phyloP scores from a whole-genome alignment of 306 rosid species.

The Lathyrus aphaca region DNA sequence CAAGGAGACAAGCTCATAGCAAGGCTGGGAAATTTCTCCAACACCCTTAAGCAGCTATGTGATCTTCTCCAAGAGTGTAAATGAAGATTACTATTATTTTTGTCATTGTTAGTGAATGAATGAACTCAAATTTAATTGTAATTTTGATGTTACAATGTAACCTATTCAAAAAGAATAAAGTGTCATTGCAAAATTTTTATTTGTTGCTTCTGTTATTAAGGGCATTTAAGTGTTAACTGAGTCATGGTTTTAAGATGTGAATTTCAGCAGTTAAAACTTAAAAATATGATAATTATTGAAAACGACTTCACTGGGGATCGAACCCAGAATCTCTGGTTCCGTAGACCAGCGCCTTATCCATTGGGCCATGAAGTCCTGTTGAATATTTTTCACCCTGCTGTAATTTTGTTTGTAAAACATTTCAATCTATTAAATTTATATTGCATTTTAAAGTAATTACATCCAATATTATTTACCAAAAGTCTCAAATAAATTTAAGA shows the following conservation, averaged over 20 bases:
- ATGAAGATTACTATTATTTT: conserved; percentile 12
- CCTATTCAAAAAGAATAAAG: not conserved
- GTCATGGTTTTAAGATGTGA: no score
- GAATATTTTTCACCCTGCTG: not conserved
- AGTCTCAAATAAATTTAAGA: no score
- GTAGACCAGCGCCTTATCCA: conserved; percentile 99
- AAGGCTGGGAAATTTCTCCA: conserved; percentile 46
- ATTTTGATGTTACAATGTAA: not conserved
- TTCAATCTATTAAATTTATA: not conserved
- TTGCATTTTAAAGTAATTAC: no score
- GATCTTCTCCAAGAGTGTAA: conserved; percentile 48
- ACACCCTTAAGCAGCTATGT: conserved; percentile 46
- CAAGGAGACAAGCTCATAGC: conserved; percentile 56
- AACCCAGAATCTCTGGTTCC: conserved; percentile 97
- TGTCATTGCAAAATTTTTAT: not conserved
- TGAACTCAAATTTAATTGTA: not conserved
- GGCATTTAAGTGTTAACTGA: not conserved
- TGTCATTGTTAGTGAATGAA: conserved; percentile 30
- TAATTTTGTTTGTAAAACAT: not conserved
- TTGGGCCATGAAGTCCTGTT: conserved; percentile 52
- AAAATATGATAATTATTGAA: not conserved
- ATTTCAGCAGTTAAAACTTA: no score
- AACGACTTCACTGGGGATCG: conserved; percentile 80
- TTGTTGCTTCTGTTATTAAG: not conserved
- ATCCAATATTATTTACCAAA: no score